These are phyloP conservation scores for Phytomonas serpens DNA, from an alignment of 208 protist species.

Conservation along the genomic window DNA sequence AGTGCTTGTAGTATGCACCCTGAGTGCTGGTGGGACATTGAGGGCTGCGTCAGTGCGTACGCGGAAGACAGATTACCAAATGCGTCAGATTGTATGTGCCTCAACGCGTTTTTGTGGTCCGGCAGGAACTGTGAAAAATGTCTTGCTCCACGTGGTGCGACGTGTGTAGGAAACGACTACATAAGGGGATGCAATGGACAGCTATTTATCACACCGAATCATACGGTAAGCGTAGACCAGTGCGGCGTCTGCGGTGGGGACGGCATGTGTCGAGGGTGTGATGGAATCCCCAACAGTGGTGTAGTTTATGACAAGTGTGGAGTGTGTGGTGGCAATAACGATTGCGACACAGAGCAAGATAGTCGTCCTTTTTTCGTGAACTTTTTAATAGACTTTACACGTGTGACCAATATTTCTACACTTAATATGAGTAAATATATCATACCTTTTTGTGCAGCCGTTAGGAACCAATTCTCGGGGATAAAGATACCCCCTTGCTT, in stretches of 20 bases:
- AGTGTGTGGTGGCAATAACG: constrained; percentile 45
- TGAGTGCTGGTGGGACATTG: constrained; percentile 26
- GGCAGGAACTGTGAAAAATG: constrained; percentile 21
- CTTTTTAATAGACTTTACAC: constrained; percentile 26
- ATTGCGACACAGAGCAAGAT: neutral
- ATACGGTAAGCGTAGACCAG: constrained; percentile 17
- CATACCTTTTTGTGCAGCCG: neutral
- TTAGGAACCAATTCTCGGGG: neutral
- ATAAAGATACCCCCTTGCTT: constrained; percentile 6
- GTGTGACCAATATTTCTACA: neutral
- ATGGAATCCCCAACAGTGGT: constrained; percentile 32
- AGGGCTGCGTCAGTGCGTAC: neutral
- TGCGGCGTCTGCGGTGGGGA: constrained; percentile 50
- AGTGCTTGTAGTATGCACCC: constrained; percentile 11
- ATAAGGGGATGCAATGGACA: constrained; percentile 32
- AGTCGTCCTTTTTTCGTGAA: constrained; percentile 18
- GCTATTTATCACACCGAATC: neutral
- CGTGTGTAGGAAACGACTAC: constrained; percentile 14
- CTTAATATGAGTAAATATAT: neutral
- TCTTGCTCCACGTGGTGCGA: constrained; percentile 21
- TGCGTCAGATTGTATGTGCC: constrained; percentile 16
- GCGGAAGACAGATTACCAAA: constrained; percentile 2
- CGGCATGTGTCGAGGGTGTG: constrained; percentile 38
- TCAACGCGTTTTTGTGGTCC: constrained; percentile 18
- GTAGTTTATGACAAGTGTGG: constrained; percentile 31